Conservation (phyloP, 305 asterid species). For the Fraxinus ornus region DNA sequence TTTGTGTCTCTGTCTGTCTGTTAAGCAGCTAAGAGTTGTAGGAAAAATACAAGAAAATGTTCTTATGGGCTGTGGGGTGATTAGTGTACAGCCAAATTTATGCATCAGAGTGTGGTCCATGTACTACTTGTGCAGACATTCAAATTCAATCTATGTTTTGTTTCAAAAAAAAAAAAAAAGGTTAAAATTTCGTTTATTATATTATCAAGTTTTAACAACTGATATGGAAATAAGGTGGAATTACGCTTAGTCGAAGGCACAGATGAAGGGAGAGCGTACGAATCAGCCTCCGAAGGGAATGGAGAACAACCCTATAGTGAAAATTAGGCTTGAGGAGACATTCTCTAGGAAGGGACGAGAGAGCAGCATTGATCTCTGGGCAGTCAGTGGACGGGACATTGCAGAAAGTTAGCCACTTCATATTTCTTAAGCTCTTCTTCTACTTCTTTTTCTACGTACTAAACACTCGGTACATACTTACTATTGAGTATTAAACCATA, state of each 20-base stretch:
- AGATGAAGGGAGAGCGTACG: neutral
- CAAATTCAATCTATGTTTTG: neutral
- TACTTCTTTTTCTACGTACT: neutral
- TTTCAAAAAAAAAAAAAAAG: neutral
- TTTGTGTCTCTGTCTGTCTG: constrained; percentile 25
- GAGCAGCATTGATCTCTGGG: neutral
- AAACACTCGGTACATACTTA: neutral
- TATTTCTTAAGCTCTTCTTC: neutral
- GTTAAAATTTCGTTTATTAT: neutral
- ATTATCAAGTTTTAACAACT: neutral
- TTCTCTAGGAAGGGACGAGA: neutral
- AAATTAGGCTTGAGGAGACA: neutral
- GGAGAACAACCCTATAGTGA: neutral
- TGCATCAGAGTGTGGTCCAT: constrained; percentile 14
- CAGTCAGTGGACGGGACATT: neutral
- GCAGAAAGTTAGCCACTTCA: too few species aligned
- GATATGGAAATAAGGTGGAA: neutral
- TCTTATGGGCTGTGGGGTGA: constrained; percentile 9
- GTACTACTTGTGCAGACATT: constrained; percentile 41
- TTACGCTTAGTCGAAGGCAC: neutral
- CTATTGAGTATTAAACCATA: too few species aligned
- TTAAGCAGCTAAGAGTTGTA: constrained; percentile 20
- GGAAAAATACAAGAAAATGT: constrained; percentile 31
- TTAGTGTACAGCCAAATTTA: neutral
- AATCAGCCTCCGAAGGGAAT: neutral